A percentile compares a stretch with the other conserved stretches of the same genome.
Conservation (phyloP, 805 yeast species). For the Spathaspora gorwiae region DNA sequence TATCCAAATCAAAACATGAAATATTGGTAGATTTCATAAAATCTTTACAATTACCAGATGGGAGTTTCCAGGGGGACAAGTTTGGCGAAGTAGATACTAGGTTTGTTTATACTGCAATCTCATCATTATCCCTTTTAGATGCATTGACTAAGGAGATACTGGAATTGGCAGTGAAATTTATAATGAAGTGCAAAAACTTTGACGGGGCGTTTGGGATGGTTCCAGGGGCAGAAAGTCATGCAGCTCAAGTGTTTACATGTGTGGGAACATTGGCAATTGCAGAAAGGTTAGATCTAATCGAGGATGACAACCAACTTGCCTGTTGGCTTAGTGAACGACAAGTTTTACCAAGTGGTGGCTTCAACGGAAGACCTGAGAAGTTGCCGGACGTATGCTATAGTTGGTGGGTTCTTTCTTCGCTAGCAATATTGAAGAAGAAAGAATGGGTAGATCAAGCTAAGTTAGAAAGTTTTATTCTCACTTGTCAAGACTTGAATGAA, state of each 20-base stretch:
- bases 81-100: slow-evolving; percentile 94
- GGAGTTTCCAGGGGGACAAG: slow-evolving; percentile 84
- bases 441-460: slow-evolving; percentile 74
- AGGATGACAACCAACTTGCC: slow-evolving; percentile 44
- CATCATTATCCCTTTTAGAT: slow-evolving; percentile 66
- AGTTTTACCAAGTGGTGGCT: slow-evolving; percentile 71
- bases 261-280: slow-evolving; percentile 74
- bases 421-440: slow-evolving; percentile 59
- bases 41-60: slow-evolving; percentile 51
- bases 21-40: slow-evolving; percentile 22
- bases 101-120: slow-evolving; percentile 79
- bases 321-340: slow-evolving; percentile 95
- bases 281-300: slow-evolving; percentile 46
- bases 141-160: slow-evolving; percentile 51
- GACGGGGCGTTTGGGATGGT: slow-evolving; percentile 94
- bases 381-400: slow-evolving; percentile 96
- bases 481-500: slow-evolving; percentile 66
- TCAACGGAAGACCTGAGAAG: slow-evolving; percentile 95
- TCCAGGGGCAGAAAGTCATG: slow-evolving; percentile 94
- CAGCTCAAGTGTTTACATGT: slow-evolving; percentile 88
- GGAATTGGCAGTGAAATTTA: slow-evolving; percentile 61
- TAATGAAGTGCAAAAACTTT: slow-evolving; percentile 72
- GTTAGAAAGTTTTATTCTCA: slow-evolving; percentile 62
- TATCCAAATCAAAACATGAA: slow-evolving; percentile 35
- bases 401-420: slow-evolving; percentile 91